Percentiles rank a stretch among this genome's conserved stretches.
These are phyloP conservation scores for Dactylellina cionopaga DNA, from an alignment of 2,329 filamentous ascomycete species.

Conservation along the genomic window DNA sequence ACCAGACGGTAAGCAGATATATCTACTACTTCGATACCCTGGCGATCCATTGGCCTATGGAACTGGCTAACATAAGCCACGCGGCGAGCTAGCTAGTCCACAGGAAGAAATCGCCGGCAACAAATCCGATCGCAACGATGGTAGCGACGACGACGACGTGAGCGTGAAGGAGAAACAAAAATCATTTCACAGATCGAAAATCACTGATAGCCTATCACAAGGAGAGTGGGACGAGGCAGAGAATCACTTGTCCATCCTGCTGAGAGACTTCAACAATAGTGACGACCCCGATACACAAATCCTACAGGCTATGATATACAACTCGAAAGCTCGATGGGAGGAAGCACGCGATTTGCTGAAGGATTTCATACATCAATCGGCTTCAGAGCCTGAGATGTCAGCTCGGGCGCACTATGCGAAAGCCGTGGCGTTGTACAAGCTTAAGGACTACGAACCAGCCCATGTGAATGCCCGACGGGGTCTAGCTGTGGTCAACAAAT, in stretches of 20 bases:
- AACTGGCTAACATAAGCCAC: neutral
- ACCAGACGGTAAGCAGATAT: constrained; percentile 19
- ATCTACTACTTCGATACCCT: neutral
- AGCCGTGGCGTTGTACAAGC: constrained; percentile 45
- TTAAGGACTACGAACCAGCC: constrained; percentile 39
- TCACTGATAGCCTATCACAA: constrained; percentile 27
- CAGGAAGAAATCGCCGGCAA: neutral
- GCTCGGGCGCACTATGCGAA: constrained; percentile 42
- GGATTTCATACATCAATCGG: constrained; percentile 43
- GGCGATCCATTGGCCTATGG: too few species aligned
- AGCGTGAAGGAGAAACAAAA: constrained; percentile 27
- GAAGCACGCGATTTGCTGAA: constrained; percentile 37
- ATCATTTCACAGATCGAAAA: constrained; percentile 37
- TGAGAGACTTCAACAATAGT: constrained; percentile 21
- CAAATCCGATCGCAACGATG: neutral
- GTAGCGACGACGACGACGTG: neutral
- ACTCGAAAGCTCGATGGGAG: constrained; percentile 42
- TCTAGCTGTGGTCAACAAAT: constrained; percentile 26
- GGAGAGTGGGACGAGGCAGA: constrained; percentile 42
- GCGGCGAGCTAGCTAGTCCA: neutral
- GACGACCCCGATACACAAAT: constrained; percentile 40
- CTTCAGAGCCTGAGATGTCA: constrained; percentile 41
- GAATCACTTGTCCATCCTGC: constrained; percentile 21
- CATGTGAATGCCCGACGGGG: constrained; percentile 42
- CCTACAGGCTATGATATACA: constrained; percentile 36